Percentiles rank a stretch among this genome's conserved stretches.
These are phyloP conservation scores for Purshia tridentata DNA, from an alignment of 306 rosid species.

Conservation along the genomic window DNA sequence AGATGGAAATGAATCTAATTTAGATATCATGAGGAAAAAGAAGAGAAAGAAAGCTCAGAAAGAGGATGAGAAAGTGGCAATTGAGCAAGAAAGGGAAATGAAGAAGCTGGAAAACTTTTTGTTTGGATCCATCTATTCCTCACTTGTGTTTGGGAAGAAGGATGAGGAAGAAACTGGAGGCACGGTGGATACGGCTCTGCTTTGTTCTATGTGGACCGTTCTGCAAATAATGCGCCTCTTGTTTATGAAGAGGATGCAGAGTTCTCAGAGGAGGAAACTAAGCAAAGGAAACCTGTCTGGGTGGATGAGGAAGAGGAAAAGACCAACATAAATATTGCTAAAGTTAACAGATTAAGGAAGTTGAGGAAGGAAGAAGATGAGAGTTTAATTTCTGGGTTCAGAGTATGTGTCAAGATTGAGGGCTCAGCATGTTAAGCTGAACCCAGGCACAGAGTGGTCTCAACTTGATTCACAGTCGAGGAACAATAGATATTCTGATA, in stretches of 20 bases:
- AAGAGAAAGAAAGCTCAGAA: conserved; percentile 62
- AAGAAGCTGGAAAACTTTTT: conserved; percentile 66
- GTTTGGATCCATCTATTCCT: conserved; percentile 74
- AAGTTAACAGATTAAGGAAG: conserved; percentile 72
- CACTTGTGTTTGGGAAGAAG: conserved; percentile 63
- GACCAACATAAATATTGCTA: conserved; percentile 55
- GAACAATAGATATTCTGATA: conserved; percentile 41
- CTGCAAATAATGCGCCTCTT: conserved; percentile 47
- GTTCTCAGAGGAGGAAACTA: conserved; percentile 33
- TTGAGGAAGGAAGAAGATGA: conserved; percentile 83
- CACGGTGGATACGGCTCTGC: conserved; percentile 33
- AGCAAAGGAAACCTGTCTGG: conserved; percentile 75
- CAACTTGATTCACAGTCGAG: conserved; percentile 40
- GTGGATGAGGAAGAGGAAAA: conserved; percentile 81
- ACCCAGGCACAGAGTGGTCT: conserved; percentile 87
- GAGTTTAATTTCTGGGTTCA: conserved; percentile 62
- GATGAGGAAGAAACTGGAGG: conserved; percentile 34
- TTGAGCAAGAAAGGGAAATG: conserved; percentile 66
- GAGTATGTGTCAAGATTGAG: conserved; percentile 85
- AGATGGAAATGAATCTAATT: conserved; percentile 19
- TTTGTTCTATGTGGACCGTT: conserved; percentile 65
- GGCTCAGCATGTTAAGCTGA: conserved; percentile 83
- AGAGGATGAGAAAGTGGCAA: conserved; percentile 33
- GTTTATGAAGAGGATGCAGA: conserved; percentile 45
- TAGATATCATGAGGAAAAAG: conserved; percentile 33